Evolutionary conservation across 2,329 filamentous ascomycete species (phyloP).

Genomic region (Sclerotinia minor): DNA sequence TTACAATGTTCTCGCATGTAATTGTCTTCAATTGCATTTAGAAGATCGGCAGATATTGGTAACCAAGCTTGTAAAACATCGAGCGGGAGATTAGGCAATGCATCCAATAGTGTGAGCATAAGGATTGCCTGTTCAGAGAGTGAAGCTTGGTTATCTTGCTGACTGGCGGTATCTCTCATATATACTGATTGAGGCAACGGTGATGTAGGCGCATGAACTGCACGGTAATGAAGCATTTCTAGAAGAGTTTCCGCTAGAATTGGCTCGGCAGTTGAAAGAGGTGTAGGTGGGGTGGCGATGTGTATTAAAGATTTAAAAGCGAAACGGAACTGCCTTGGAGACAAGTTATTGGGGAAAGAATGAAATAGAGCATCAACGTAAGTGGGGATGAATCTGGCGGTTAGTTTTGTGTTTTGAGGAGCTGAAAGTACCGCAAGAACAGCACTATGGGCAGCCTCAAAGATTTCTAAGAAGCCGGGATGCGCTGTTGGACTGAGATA

Average conservation of each 20-base stretch:
- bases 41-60: constrained; percentile 58
- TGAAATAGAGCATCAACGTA: constrained; percentile 68
- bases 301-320: constrained; percentile 69
- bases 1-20: constrained; percentile 58
- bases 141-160: constrained; percentile 43
- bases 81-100: constrained; percentile 60
- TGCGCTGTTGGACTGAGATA: constrained; percentile 55
- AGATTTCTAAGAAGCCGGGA: constrained; percentile 59
- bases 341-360: constrained; percentile 66
- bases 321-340: constrained; percentile 66
- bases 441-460: constrained; percentile 71
- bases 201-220: constrained; percentile 53
- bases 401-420: constrained; percentile 61
- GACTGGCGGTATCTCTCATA: constrained; percentile 39
- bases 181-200: constrained; percentile 41
- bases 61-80: constrained; percentile 65
- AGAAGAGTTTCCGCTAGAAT: constrained; percentile 64
- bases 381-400: constrained; percentile 62
- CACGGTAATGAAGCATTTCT: constrained; percentile 63
- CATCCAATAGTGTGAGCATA: constrained; percentile 63
- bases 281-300: constrained; percentile 64
- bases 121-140: constrained; percentile 62
- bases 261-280: constrained; percentile 60
- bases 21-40: constrained; percentile 56
- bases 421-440: constrained; percentile 68